phyloP scores from a whole-genome alignment of 139 green algal species.

The Ettlia oleoabundans region DNA sequence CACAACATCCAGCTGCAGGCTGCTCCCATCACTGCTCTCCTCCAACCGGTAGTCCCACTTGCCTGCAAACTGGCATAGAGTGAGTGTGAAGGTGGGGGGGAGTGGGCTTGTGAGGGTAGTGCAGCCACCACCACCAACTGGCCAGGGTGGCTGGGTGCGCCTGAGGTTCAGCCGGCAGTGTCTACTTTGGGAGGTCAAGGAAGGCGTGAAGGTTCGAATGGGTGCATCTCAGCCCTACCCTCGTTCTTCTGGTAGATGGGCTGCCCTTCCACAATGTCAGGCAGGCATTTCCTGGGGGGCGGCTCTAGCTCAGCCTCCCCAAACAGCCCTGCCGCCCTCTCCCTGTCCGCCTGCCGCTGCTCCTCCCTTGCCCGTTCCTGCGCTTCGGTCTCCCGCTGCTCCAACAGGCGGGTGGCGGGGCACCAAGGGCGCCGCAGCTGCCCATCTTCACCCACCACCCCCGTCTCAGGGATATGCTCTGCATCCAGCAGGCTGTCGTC shows the following conservation, averaged over 20 bases:
- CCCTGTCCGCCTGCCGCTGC: conserved; percentile 30
- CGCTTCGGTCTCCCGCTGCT: conserved; percentile 76
- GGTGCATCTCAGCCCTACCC: no score
- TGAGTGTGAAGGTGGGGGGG: neutral
- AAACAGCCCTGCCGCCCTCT: neutral
- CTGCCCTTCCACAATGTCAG: conserved; percentile 49
- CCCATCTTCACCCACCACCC: conserved; percentile 66
- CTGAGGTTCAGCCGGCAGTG: no score
- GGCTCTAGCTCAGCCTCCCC: neutral
- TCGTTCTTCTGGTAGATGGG: conserved; percentile 78
- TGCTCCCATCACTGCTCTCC: conserved; percentile 62
- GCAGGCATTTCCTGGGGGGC: conserved; percentile 40
- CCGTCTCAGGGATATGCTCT: conserved; percentile 54
- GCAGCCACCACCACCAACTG: no score
- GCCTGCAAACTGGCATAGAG: conserved; percentile 23
- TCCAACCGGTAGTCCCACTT: conserved; percentile 79
- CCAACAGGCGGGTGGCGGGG: conserved; percentile 77
- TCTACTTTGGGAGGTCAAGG: no score
- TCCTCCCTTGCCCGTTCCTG: conserved; percentile 57
- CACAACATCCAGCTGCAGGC: conserved; percentile 76
- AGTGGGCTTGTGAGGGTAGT: no score
- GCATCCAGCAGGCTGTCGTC: conserved; percentile 69
- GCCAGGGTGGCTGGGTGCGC: no score
- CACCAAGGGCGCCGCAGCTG: conserved; percentile 84
- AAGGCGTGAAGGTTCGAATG: no score